Base-by-base conservation (phyloP, 2,329 filamentous ascomycete genomes). In the Coniella vitis region DNA sequence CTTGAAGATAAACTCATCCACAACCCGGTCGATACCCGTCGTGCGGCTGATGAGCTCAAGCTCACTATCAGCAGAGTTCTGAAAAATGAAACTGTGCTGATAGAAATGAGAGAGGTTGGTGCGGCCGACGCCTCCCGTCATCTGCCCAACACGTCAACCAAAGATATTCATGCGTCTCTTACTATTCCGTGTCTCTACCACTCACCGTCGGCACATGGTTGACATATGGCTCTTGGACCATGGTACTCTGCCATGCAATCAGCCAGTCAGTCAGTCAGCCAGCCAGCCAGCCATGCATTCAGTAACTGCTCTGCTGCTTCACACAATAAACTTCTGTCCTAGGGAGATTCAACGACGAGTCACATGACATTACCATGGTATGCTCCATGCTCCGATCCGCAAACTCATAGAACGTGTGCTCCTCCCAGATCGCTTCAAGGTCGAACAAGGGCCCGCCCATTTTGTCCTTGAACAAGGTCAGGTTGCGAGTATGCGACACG, bases 371-470 rank as follows among this genome's bases (percentile, higher is more conserved):
- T 42, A 42, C 86, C 38, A 90, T 90, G 0, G 86, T 90, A 55
- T 80, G 77, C 53, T 80, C 79, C 0, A 88, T 84, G 2, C 78
- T 79, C 10, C 84, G 74, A 48, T 82, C 78, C 1, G 65, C 78
- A 61, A 90, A 90, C 60, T 90, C 84, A 56, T 76, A 84, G 38
- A 74, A 73, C 0, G 83, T 86, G 61, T 91, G 86, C 63, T 90
- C 84, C 7, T 89, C 84, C 86, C 86, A 91, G 42, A 90, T 82
- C 1, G 75, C 74, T 60, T 90, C 87, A 8, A 90, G 75, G 55
- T 90, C 83, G 58, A 90, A 88, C 53, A 73, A 76, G 0, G 86
- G 85, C 0, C 85, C 86, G 0, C 69, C 68, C 3, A 85, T 65
- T 2, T 75, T 66, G 4, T 73, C 73, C 58, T 87, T 88, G 7